Evolutionary conservation across 495 filamentous ascomycete species (phyloP), one percentile per base, ranked within the genome.

Genomic region (Xylaria bambusicola): DNA sequence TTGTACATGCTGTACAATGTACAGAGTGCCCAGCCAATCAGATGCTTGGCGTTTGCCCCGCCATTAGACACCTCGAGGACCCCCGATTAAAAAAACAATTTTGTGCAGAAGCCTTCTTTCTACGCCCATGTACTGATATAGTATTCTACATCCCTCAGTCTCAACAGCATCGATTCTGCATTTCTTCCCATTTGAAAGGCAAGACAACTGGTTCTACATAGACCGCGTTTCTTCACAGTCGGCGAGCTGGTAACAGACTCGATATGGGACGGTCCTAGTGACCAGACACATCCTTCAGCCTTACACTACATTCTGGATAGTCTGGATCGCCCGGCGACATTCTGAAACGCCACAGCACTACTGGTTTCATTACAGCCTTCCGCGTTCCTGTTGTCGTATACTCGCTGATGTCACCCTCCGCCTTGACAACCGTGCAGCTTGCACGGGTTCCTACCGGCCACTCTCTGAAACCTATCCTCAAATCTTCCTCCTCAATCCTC

Each of bases 381-480:
- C 24, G 1, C 27, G 31, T 23, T 24, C 1, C 3, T 44, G 17
- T 27, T 17, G 0, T 18, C 8, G 31, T 33, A n/a, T n/a, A n/a
- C n/a, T n/a, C n/a, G 13, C 57, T 35, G 48, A 53, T 53, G 40
- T 38, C 57, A 17, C 49, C 57, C 38, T 38, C 57, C 6, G 67
- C 63, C 48, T 42, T 46, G 15, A 51, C 46, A 35, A 52, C 68
- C 51, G 62, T 68, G 45, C 65, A 57, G 24, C 48, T 56, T 35
- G 44, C 67, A 53, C 54, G 66, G 10, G 46, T 66, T 20, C 31
- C 51, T 17, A 42, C 65, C 9, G 40, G 40, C 3, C 66, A 69
- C 23, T 65, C 77, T 13, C 73, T 81, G 27, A 78, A 75, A 42
- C 76, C 78, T 7, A 81, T 81, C 52, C 70, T 81, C 15, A 75